phyloP scores from a whole-genome alignment of 1,284 basidiomycete genomes.

The Apiotrichum veenhuisii region DNA sequence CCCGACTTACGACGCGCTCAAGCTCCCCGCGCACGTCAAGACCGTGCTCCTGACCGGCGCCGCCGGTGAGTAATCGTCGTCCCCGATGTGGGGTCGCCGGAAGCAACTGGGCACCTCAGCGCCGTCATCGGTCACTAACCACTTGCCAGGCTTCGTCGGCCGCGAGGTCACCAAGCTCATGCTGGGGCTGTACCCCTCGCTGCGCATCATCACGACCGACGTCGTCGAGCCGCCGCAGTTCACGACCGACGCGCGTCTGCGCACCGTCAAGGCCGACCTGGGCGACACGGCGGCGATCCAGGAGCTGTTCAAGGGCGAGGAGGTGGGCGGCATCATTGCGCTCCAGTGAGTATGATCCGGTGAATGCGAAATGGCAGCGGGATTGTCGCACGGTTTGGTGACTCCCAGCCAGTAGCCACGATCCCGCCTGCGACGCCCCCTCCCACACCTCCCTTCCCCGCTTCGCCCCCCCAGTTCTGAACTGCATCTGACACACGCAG shows the following conservation, averaged over 20 bases:
- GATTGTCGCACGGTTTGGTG: no score
- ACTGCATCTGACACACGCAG: constrained; percentile 17
- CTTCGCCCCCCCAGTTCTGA: no score
- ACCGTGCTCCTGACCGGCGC: constrained; percentile 60
- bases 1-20: constrained; percentile 43
- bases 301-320: constrained; percentile 47
- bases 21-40: constrained; percentile 47
- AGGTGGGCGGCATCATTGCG: constrained; percentile 46
- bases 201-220: constrained; percentile 59
- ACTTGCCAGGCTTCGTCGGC: constrained; percentile 45
- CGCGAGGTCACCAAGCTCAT: constrained; percentile 49
- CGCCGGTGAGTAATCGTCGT: constrained; percentile 49
- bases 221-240: constrained; percentile 55
- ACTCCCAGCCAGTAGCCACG: no score
- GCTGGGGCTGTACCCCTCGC: constrained; percentile 51
- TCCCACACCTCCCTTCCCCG: neutral
- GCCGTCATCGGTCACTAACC: constrained; percentile 2
- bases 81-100: no score
- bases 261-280: constrained; percentile 55
- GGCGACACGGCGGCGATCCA: constrained; percentile 52
- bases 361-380: no score
- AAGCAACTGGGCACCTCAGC: no score
- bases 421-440: no score
- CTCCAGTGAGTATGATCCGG: constrained; percentile 49
- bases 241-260: constrained; percentile 40